Evolutionary conservation across 1,284 basidiomycete species (phyloP), one percentile per base, ranked within the genome.

Genomic region (Rhodotorula mucilaginosa): DNA sequence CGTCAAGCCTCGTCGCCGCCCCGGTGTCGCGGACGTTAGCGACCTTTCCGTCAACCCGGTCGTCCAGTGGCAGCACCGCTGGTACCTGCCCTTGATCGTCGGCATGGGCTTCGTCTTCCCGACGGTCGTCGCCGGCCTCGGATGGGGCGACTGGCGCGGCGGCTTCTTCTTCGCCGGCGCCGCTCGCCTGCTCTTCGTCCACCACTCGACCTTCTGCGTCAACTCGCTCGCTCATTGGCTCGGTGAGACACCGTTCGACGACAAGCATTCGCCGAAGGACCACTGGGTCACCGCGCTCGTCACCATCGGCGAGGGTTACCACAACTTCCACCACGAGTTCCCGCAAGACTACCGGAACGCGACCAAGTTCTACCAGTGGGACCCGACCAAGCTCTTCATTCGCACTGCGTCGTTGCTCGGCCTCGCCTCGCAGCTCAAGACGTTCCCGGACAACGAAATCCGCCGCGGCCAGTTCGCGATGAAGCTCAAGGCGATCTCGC

Each of bases 141-240:
- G 86, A 29, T 96, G 93, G 93, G 88, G 88, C 62, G 93, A 97
- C 81, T 90, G 87, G 82, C 81, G 83, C 71, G 93, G 93, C 77
- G 93, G 93, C 15, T 92, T 88, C 80, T 85, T 93, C 75, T 96
- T 89, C 80, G 93, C 92, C n/a, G 92, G 88, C 78, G 86, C 93
- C 46, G 84, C 91, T 61, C 86, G 93, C 75, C 84, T 95, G 59
- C 84, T 86, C 78, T 93, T 95, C 79, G 93, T 96, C 63, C 93
- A 96, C 81, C 93, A 96, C 82, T 94, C 92, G 5, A 96, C 92
- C 0, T 96, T 95, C 85, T 95, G 92, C 80, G 92, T 97, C 80
- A 96, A 95, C 84, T 95, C 93, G 16, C 88, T 96, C 58, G 93
- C 93, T 21, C 93, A 96, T 82, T 96, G 91, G 91, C 87, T 96